Base-by-base conservation (phyloP, 2,329 filamentous ascomycete genomes). In the Phyllosticta capitalensis region DNA sequence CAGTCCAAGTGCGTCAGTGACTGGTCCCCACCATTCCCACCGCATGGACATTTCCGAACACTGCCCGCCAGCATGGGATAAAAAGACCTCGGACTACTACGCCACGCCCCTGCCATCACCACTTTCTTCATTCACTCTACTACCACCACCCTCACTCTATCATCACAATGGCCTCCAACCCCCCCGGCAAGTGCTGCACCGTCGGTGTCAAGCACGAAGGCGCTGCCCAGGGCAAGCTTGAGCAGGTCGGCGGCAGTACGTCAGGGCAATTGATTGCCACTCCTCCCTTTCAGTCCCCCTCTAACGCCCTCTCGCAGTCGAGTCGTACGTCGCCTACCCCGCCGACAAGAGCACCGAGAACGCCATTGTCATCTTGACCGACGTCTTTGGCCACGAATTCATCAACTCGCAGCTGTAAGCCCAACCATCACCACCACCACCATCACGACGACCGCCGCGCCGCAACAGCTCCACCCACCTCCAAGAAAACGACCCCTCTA, bases 341-440 rank as follows among this genome's bases (percentile, higher is more conserved):
- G 73, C 79, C 61, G 71, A 77, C 65, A 79, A 78, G 66, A 73
- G 74, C 66, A 81, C 79, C 21, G 75, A 80, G 28, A 79, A 79
- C 59, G 82, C 81, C 56, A 74, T 86, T 64, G 61, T 86, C 54
- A 76, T 84, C 67, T 67, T 83, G 58, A 77, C 79, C 61, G 84
- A 86, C 65, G 77, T 84, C 63, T 79, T 84, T 62, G 83, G 83
- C 64, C 76, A 83, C 64, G 69, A 74, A 45, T 82, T 79, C 69
- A 72, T 73, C 71, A 80, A 79, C 65, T 68, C 70, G n/a, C 73
- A 78, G 65, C 75, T 81, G 66, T 71, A 67, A 64, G 28, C 48
- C 50, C 52, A 17, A 6, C 14, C 50, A 17, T 50, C 19, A 24
- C 21, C 24, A 17, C 50, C 5, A 51, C 33, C 7, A 10, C 2